These are phyloP conservation scores for Colletotrichum shisoi DNA, from an alignment of 2,329 filamentous ascomycete species.

Conservation along the genomic window DNA sequence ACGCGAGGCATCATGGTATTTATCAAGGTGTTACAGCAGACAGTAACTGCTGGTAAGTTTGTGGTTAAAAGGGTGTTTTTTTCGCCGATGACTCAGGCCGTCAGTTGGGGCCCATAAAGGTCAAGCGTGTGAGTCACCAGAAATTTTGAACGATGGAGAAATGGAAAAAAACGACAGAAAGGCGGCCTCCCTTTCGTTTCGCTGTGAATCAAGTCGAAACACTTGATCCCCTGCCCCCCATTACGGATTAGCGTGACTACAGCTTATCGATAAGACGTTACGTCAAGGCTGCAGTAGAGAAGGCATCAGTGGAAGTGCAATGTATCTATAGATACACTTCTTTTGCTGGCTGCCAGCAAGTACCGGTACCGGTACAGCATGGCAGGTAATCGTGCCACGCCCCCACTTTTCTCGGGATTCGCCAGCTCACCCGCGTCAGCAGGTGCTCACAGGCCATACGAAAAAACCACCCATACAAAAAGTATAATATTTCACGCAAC, in stretches of 20 bases:
- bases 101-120: too few relatives aligned
- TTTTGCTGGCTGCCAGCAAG: not conserved
- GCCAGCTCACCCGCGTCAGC: too few relatives aligned
- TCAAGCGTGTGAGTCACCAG: slow-evolving; percentile 25
- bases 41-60: too few relatives aligned
- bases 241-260: slow-evolving; percentile 22
- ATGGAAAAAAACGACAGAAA: not conserved
- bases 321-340: not conserved
- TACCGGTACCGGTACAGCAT: slow-evolving; percentile 2
- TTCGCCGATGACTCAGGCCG: too few relatives aligned
- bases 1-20: too few relatives aligned
- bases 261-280: slow-evolving; percentile 35
- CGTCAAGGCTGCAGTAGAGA: slow-evolving; percentile 1
- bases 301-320: not conserved
- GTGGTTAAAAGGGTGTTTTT: too few relatives aligned
- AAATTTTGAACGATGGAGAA: slow-evolving; percentile 14
- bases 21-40: too few relatives aligned
- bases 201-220: slow-evolving; percentile 29
- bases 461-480: too few relatives aligned
- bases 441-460: too few relatives aligned
- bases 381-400: too few relatives aligned
- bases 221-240: slow-evolving; percentile 8
- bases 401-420: too few relatives aligned
- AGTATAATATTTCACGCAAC: too few relatives aligned
- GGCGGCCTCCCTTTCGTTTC: slow-evolving; percentile 21